Percentiles rank a stretch among this genome's conserved stretches.
Evolutionary conservation across 2,329 filamentous ascomycete genomes (phyloP).

Genomic region (Diaporthe citrichinensis): DNA sequence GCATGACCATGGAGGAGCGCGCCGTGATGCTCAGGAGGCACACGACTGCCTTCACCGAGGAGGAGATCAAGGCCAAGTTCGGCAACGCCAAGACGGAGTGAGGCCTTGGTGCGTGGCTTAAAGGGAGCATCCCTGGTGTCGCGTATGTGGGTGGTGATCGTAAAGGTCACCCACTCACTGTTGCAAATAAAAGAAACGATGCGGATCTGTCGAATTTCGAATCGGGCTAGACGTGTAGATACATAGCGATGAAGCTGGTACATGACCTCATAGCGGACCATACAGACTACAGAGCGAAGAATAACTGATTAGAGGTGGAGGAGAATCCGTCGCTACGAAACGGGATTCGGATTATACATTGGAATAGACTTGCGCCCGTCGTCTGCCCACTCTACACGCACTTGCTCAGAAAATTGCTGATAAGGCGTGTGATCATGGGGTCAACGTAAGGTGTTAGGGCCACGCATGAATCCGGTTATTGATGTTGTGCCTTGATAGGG

Average conservation of each 20-base stretch:
- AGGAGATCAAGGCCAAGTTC: constrained; percentile 74
- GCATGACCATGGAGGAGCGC: constrained; percentile 74
- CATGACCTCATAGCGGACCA: neutral
- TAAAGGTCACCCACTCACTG: neutral
- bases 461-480: neutral
- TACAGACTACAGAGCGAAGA: neutral
- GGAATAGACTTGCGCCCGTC: neutral
- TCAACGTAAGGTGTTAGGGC: neutral
- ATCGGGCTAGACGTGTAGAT: neutral
- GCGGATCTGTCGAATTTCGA: neutral
- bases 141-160: neutral
- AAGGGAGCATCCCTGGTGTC: no score
- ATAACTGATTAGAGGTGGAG: neutral
- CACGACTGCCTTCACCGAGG: constrained; percentile 76
- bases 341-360: neutral
- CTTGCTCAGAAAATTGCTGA: neutral
- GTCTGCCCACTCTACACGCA: neutral
- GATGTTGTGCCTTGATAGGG: neutral
- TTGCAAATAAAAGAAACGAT: neutral
- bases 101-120: neutral
- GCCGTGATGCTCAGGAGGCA: constrained; percentile 74
- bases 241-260: constrained; percentile 1
- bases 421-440: neutral
- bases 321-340: neutral
- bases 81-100: constrained; percentile 39